These are phyloP conservation scores for Allomyces macrogynus DNA, from an alignment of 192 early-diverging fungal genomes.

Conservation along the genomic window DNA sequence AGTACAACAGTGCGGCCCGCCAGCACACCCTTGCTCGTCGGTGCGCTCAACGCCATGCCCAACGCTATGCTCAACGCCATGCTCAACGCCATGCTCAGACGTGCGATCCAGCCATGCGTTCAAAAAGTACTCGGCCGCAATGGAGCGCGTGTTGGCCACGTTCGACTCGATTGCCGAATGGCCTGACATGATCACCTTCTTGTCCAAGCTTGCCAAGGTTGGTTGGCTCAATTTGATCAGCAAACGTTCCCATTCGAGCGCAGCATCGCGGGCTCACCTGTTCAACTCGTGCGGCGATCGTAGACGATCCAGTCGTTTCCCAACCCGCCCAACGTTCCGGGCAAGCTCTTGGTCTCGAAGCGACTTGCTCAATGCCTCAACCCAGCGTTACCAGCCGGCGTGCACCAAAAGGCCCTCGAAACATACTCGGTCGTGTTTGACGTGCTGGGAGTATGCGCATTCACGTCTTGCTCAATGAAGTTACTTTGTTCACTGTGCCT, in stretches of 20 bases:
- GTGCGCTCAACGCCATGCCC: no score
- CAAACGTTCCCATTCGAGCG: not conserved
- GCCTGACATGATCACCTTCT: constrained; percentile 83
- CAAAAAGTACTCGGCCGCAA: constrained; percentile 55
- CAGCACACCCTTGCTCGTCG: no score
- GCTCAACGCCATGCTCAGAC: no score
- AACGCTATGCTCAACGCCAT: no score
- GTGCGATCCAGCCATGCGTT: constrained; percentile 22
- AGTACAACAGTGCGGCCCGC: no score
- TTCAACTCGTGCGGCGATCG: not conserved
- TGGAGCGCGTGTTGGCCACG: constrained; percentile 70
- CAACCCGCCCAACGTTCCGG: constrained; percentile 54
- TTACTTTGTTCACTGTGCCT: not conserved
- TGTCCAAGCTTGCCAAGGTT: constrained; percentile 62
- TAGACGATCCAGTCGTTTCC: constrained; percentile 61
- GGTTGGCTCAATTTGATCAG: not conserved
- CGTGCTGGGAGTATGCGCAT: constrained; percentile 38
- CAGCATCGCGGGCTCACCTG: not conserved
- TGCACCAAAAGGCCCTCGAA: constrained; percentile 82
- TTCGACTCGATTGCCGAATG: constrained; percentile 88
- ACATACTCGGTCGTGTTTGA: constrained; percentile 62
- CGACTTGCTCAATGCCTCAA: constrained; percentile 86
- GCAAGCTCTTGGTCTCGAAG: constrained; percentile 67
- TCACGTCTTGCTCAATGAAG: no score
- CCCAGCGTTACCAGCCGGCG: constrained; percentile 79